These are phyloP conservation scores for Curvularia eragrostidis DNA, from an alignment of 2,329 filamentous ascomycete genomes.

Conservation along the genomic window DNA sequence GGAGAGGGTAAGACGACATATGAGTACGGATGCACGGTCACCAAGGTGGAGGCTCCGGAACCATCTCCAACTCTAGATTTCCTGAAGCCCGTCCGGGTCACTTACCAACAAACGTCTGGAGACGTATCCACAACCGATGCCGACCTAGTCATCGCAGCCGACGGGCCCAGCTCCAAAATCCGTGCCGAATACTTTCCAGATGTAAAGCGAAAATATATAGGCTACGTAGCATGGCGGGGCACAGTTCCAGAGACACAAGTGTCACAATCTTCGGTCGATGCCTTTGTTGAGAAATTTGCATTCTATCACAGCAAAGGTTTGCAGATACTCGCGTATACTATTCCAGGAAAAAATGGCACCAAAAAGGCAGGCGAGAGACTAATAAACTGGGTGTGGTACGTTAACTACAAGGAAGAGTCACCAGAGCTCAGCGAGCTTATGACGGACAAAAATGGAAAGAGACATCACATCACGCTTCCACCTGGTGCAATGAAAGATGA, in stretches of 20 bases:
- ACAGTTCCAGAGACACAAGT: slow-evolving; percentile 31
- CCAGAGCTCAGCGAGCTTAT: slow-evolving; percentile 50
- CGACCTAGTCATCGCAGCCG: slow-evolving; percentile 35
- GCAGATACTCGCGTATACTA: slow-evolving; percentile 47
- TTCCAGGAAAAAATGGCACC: slow-evolving; percentile 51
- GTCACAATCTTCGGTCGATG: slow-evolving; percentile 20
- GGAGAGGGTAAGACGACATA: slow-evolving; percentile 25
- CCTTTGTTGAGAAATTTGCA: slow-evolving; percentile 27
- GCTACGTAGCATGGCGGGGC: slow-evolving; percentile 40
- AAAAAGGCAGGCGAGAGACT: slow-evolving; percentile 49
- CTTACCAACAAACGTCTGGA: slow-evolving; percentile 20
- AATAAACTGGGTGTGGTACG: slow-evolving; percentile 58
- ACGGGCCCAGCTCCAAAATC: slow-evolving; percentile 35
- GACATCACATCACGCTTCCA: slow-evolving; percentile 53
- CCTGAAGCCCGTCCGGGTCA: slow-evolving; percentile 13
- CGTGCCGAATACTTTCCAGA: slow-evolving; percentile 25
- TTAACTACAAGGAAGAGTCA: slow-evolving; percentile 47
- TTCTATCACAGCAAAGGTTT: slow-evolving; percentile 28
- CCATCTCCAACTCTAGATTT: slow-evolving; percentile 7
- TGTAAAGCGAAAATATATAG: slow-evolving; percentile 31
- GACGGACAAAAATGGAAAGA: slow-evolving; percentile 51
- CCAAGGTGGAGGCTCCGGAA: slow-evolving; percentile 15
- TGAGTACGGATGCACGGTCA: slow-evolving; percentile 29
- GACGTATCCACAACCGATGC: slow-evolving; percentile 10
- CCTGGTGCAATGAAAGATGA: slow-evolving; percentile 46